These are phyloP conservation scores for Sedum album DNA, from an alignment of 164 flowering plant genomes.

Conservation along the genomic window DNA sequence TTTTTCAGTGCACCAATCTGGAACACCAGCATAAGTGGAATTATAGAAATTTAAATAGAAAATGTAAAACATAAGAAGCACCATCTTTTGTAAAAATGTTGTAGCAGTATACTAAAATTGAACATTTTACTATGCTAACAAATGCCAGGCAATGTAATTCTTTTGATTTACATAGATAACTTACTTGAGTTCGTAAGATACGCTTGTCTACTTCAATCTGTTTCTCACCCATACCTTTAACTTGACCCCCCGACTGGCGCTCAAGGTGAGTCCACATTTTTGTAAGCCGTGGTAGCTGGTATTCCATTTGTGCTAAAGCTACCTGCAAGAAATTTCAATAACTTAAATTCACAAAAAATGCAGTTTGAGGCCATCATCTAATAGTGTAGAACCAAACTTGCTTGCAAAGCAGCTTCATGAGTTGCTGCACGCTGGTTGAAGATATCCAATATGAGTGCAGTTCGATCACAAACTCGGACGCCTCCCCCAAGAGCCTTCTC, in stretches of 20 bases:
- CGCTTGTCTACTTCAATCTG: constrained; percentile 99
- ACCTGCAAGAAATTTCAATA: constrained; percentile 35
- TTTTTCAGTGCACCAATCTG: constrained; percentile 77
- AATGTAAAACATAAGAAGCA: neutral
- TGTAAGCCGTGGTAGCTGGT: constrained; percentile 86
- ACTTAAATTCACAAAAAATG: neutral
- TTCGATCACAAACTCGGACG: constrained; percentile 91
- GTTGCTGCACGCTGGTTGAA: constrained; percentile 96
- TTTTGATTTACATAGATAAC: constrained; percentile 7
- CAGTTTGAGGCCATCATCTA: neutral
- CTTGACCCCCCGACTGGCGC: constrained; percentile 94
- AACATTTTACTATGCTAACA: neutral
- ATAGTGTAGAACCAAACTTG: constrained; percentile 12
- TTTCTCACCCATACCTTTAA: constrained; percentile 99
- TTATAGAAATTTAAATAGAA: neutral
- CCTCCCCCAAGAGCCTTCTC: constrained; percentile 87
- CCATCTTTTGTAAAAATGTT: neutral
- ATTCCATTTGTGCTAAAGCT: constrained; percentile 93
- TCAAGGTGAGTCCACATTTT: constrained; percentile 99
- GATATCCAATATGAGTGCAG: constrained; percentile 89
- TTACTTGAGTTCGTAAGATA: constrained; percentile 81
- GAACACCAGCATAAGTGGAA: constrained; percentile 14
- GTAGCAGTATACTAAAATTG: neutral
- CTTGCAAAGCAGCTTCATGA: constrained; percentile 96
- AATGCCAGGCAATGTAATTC: neutral